Evolutionary conservation across 768 basidiomycete species (phyloP), one percentile per base, ranked within the genome.

Genomic region (Boletus huronensis): DNA sequence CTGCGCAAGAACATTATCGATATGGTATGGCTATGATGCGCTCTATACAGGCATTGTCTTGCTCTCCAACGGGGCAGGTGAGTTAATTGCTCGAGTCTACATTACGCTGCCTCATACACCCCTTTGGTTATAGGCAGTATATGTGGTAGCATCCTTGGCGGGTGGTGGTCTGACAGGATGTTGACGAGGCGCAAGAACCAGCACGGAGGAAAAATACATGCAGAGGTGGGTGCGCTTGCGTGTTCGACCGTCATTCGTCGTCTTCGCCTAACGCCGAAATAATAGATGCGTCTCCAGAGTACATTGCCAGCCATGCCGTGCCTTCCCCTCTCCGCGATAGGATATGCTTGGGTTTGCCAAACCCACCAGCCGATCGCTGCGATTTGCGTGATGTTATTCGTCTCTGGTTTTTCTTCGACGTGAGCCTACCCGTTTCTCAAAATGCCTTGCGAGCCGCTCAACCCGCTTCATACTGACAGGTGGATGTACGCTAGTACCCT

Each of bases 31-130:
- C 36, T 93, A 87, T 66, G 73, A 80, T 56, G 76, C 92, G 0
- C 71, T 96, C 6, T 73, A 81, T 51, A 87, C 88, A 23, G 93
- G 93, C 6, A 72, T 93, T 10, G 82, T 93, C 13, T 77, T 93
- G 2, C 79, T 97, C 2, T 70, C 85, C 0, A 89, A 79, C 65
- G 93, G 93, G 26, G 57, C 79, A n/a, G 88, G 88, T 83, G 49
- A 39, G 77, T 61, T 39, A 6, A 23, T 46, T 14, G 6, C 32
- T 25, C 21, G 32, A 43, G 11, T 38, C 42, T n/a, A 34, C 14
- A 21, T 17, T 19, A 23, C 1, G 29, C 34, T 6, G 34, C 14
- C 28, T 39, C 34, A 57, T 41, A 17, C 25, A 36, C 1, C 35
- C 31, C 17, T 13, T 9, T 19, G 25, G 7, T 36, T n/a, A 25